Percentiles rank a stretch among this genome's conserved stretches.
Conservation (phyloP, 2,329 filamentous ascomycete genomes). For the Cyanodermella asteris region DNA sequence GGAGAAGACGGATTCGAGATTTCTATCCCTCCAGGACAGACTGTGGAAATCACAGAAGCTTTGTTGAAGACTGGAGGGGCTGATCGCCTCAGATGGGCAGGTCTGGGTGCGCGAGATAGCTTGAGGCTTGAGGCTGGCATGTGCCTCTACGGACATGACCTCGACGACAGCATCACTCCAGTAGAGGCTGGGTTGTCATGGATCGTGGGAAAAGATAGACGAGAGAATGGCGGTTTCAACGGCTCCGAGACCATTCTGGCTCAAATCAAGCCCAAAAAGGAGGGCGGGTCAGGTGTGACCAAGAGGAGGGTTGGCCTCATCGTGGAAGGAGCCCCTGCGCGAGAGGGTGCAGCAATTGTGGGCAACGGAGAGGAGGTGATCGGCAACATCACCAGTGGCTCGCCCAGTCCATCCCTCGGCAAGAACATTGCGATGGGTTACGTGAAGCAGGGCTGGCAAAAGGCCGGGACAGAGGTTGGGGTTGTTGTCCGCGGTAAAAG, state of each 20-base stretch:
- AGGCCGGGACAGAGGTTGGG: constrained; percentile 59
- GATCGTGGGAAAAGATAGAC: constrained; percentile 66
- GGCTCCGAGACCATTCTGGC: constrained; percentile 56
- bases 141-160: constrained; percentile 98
- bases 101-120: constrained; percentile 76
- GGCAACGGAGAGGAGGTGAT: constrained; percentile 40
- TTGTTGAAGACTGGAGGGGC: constrained; percentile 36
- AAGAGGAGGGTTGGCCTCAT: constrained; percentile 62
- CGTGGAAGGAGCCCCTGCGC: constrained; percentile 67
- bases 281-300: constrained; percentile 47
- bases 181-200: constrained; percentile 48
- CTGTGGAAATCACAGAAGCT: constrained; percentile 39
- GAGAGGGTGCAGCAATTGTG: constrained; percentile 69
- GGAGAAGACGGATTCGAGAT: constrained; percentile 98
- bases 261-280: constrained; percentile 52
- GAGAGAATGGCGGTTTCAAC: constrained; percentile 52
- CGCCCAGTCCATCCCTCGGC: constrained; percentile 64
- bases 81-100: constrained; percentile 56
- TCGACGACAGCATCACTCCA: constrained; percentile 56
- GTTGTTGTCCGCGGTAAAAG: constrained; percentile 58
- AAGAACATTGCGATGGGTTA: constrained; percentile 97
- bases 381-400: constrained; percentile 70
- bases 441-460: constrained; percentile 59
- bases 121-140: constrained; percentile 89
- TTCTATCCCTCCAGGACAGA: constrained; percentile 48